These are phyloP conservation scores for Rhizophagus clarus DNA, from an alignment of 192 early-diverging fungal genomes.

Conservation along the genomic window DNA sequence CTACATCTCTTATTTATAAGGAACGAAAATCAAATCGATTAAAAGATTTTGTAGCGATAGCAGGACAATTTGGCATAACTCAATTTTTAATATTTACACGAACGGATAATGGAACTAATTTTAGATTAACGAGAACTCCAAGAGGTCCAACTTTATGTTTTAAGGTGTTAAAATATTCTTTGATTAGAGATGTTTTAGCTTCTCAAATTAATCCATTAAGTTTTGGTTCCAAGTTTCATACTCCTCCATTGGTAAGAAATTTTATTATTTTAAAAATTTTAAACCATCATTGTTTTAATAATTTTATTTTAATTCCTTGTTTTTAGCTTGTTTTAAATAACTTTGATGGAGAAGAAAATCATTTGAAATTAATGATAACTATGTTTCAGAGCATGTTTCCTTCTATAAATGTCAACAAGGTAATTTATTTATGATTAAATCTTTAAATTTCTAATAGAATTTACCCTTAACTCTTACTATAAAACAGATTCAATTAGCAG, in stretches of 20 bases:
- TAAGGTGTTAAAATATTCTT: slow-evolving; percentile 76
- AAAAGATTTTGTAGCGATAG: slow-evolving; percentile 89
- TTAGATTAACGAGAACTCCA: slow-evolving; percentile 84
- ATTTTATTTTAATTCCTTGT: neutral
- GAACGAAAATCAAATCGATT: slow-evolving; percentile 92
- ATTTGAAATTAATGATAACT: slow-evolving; percentile 89
- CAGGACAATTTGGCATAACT: slow-evolving; percentile 81
- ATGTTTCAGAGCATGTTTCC: slow-evolving; percentile 98
- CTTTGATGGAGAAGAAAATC: slow-evolving; percentile 68
- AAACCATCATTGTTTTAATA: neutral
- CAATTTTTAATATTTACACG: slow-evolving; percentile 90
- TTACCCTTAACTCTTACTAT: neutral
- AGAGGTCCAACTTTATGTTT: slow-evolving; percentile 94
- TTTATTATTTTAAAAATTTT: neutral
- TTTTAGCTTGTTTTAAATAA: slow-evolving; percentile 77
- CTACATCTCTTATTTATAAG: slow-evolving; percentile 38
- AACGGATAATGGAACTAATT: slow-evolving; percentile 77
- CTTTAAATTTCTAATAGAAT: slow-evolving; percentile 18
- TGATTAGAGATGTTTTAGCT: slow-evolving; percentile 79
- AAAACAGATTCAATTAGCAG: slow-evolving; percentile 80
- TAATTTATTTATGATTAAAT: slow-evolving; percentile 40
- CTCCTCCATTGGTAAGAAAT: slow-evolving; percentile 68
- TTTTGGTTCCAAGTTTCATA: slow-evolving; percentile 75
- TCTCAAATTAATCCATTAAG: slow-evolving; percentile 79
- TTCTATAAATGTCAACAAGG: slow-evolving; percentile 88